Conservation (phyloP, 2,329 filamentous ascomycete species). For the Fusarium sp. region DNA sequence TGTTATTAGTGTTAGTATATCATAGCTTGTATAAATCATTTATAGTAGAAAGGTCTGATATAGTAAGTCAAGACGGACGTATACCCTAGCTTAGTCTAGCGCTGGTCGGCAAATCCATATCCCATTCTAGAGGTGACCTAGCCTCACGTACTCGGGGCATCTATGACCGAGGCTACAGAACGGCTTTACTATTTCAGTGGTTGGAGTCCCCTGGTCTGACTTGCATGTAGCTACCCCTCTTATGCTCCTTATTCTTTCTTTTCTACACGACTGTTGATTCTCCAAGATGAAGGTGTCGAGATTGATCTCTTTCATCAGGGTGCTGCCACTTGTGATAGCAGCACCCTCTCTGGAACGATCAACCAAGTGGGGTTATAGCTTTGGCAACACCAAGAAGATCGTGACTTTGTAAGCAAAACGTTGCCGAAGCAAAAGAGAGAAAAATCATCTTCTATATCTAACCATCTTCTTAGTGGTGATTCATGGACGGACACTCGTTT, state of each 20-base stretch:
- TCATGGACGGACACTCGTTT: slow-evolving; percentile 32
- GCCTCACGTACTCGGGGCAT: slow-evolving; percentile 2
- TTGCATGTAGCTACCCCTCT: background rate
- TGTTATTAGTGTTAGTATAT: too few relatives aligned
- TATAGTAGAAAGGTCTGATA: too few relatives aligned
- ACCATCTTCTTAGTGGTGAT: slow-evolving; percentile 10
- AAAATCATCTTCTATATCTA: background rate
- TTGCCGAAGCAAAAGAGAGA: background rate
- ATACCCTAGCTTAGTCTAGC: background rate
- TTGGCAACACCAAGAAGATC: background rate
- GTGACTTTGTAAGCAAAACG: background rate
- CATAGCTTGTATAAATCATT: too few relatives aligned
- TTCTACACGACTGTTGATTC: background rate
- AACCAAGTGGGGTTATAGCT: background rate
- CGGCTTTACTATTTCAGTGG: background rate
- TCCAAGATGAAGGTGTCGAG: background rate
- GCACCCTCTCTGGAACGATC: background rate
- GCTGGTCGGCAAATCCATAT: too few relatives aligned
- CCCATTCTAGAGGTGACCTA: background rate
- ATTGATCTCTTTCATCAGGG: background rate
- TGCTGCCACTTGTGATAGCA: background rate
- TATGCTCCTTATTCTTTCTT: background rate
- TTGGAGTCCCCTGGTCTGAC: background rate
- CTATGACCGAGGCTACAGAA: background rate
- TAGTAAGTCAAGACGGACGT: background rate